These are phyloP conservation scores for Pulveroboletus sp. DNA, from an alignment of 768 basidiomycete genomes.

Conservation along the genomic window DNA sequence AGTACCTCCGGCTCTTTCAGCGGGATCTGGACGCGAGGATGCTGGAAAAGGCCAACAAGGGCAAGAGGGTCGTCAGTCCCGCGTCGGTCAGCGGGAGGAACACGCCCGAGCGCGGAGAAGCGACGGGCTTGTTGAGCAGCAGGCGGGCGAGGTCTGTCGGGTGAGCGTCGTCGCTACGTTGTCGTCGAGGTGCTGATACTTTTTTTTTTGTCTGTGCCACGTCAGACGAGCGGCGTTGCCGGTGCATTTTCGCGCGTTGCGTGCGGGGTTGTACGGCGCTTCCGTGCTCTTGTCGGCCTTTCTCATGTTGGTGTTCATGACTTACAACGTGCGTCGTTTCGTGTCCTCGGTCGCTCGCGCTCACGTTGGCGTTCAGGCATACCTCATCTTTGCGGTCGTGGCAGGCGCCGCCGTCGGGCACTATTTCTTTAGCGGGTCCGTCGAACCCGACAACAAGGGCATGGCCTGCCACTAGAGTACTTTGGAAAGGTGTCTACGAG, in stretches of 20 bases:
- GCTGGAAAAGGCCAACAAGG: constrained; percentile 43
- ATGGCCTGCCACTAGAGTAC: constrained; percentile 70
- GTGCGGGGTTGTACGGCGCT: constrained; percentile 69
- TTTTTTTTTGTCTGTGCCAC: not conserved
- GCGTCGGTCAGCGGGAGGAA: constrained; percentile 33
- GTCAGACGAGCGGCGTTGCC: constrained; percentile 2
- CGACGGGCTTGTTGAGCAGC: constrained; percentile 51
- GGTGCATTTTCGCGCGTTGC: constrained; percentile 42
- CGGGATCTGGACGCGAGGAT: constrained; percentile 56
- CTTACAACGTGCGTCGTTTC: constrained; percentile 72
- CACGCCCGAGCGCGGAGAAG: constrained; percentile 47
- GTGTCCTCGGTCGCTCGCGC: not conserved
- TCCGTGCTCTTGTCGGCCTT: constrained; percentile 80
- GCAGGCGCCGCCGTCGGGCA: constrained; percentile 82
- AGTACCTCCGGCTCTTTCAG: constrained; percentile 70
- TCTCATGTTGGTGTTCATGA: constrained; percentile 96
- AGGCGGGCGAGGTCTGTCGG: constrained; percentile 36
- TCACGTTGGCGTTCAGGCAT: constrained; percentile 54
- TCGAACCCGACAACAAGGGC: constrained; percentile 66
- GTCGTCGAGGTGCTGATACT: too few species aligned
- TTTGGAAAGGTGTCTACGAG: not conserved
- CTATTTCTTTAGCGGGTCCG: constrained; percentile 63
- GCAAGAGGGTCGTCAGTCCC: constrained; percentile 44
- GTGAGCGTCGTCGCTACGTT: constrained; percentile 28
- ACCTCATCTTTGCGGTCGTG: constrained; percentile 79